A percentile compares a stretch with the other conserved stretches of the same genome.
These are phyloP conservation scores for Aspergillus quadrilineatus DNA, from an alignment of 2,329 filamentous ascomycete genomes.

Conservation along the genomic window DNA sequence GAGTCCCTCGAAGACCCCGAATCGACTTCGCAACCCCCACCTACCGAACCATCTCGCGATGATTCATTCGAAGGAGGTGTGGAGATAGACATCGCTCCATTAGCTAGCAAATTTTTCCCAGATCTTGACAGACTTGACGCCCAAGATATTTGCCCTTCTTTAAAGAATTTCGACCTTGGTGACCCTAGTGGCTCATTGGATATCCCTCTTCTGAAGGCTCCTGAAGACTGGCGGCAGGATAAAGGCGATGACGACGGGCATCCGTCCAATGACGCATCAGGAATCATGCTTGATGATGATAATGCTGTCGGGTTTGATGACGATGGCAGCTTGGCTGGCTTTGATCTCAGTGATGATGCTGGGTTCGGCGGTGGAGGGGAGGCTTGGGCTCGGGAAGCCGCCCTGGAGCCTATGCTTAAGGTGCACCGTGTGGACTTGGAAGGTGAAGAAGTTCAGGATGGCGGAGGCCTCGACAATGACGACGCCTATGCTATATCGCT, in stretches of 20 bases:
- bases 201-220: conserved; percentile 85
- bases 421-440: conserved; percentile 61
- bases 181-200: conserved; percentile 81
- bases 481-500: conserved; percentile 79
- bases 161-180: conserved; percentile 91
- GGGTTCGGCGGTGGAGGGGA: conserved; percentile 96
- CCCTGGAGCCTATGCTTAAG: conserved; percentile 79
- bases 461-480: conserved; percentile 61
- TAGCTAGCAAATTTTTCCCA: conserved; percentile 82
- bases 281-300: conserved; percentile 82
- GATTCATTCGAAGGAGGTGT: conserved; percentile 53
- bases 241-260: conserved; percentile 56
- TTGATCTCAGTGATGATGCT: conserved; percentile 67
- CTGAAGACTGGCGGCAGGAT: conserved; percentile 78
- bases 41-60: conserved; percentile 34
- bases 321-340: conserved; percentile 67
- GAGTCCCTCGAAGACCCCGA: conserved; percentile 46
- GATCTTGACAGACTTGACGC: conserved; percentile 73
- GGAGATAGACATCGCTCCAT: conserved; percentile 73
- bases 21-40: conserved; percentile 23
- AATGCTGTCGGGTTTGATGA: conserved; percentile 74
- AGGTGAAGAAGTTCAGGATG: conserved; percentile 53
- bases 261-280: conserved; percentile 67
- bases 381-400: conserved; percentile 89
- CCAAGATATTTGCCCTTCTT: conserved; percentile 89